Evolutionary conservation across 2,329 filamentous ascomycete species (phyloP).

Genomic region (Aureobasidium pullulans): DNA sequence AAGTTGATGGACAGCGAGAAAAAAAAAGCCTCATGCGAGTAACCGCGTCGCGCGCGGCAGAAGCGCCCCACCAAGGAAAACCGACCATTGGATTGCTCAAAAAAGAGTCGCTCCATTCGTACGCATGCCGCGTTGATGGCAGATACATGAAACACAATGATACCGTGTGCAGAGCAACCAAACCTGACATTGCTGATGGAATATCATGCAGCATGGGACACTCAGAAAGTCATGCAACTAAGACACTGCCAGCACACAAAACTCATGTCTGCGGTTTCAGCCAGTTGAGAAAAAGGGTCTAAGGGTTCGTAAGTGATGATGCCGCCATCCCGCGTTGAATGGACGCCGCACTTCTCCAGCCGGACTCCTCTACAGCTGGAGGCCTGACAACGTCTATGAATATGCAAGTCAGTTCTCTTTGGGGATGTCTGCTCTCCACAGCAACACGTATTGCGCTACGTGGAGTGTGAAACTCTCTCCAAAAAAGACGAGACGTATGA

Average conservation of each 20-base stretch:
- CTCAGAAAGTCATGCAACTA: not conserved
- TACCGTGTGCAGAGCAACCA: not conserved
- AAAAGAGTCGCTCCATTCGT: not conserved
- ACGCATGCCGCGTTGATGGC: not conserved
- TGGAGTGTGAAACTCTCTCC: not conserved
- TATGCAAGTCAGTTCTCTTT: not conserved
- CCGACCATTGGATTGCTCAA: not conserved
- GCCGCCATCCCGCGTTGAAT: constrained; percentile 1
- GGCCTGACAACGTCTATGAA: not conserved
- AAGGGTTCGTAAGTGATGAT: not conserved
- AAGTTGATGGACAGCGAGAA: not conserved
- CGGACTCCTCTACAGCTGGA: constrained; percentile 6
- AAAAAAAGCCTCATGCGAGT: not conserved
- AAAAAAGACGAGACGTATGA: not conserved
- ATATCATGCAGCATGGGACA: not conserved
- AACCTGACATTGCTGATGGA: not conserved
- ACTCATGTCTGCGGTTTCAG: constrained; percentile 2
- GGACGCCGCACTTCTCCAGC: constrained; percentile 7
- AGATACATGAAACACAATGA: not conserved
- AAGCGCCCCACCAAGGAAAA: not conserved
- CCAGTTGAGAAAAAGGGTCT: not conserved
- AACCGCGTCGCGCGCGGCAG: constrained; percentile 6
- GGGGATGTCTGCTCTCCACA: not conserved
- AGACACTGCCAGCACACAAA: not conserved
- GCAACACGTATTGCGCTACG: not conserved